Evolutionary conservation across 2,329 filamentous ascomycete species (phyloP), one percentile per base, ranked within the genome.

Genomic region (Raffaelea arxii): DNA sequence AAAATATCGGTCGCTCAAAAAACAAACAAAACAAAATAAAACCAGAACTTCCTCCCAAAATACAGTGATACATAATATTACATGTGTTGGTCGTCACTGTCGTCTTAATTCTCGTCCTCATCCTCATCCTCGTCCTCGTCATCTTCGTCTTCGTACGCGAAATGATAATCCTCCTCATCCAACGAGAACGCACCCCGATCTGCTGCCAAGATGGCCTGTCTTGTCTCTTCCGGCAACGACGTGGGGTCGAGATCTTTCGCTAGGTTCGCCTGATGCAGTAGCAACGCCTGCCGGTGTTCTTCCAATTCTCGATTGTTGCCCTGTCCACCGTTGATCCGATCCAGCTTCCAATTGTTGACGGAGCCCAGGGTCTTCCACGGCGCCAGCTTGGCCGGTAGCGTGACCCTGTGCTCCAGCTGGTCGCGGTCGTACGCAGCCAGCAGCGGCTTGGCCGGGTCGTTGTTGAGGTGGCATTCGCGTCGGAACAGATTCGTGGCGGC

Each of bases 381-480:
- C 12, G 25, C 14, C 27, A 7, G 22, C 6, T 5, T 35, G 30
- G 22, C 7, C 35, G 7, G 25, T 11, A 10, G 11, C 16, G 25
- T 36, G 40, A 21, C 37, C 23, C 41, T 30, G 42, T 67, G 67
- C 16, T 61, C 62, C 43, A 67, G 71, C 55, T 80, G 77, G 5
- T 58, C 49, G 2, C 56, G 58, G 46, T 74, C 68, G 25, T 65
- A 66, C 6, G 58, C 53, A 2, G 68, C 66, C 6, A 75, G 53
- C 5, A 81, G 62, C 3, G 72, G 74, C 30, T 57, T 58, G 1
- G 46, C 47, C 0, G 65, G 62, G 37, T 78, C 66, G 2, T 60
- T 57, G 18, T 72, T 55, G 3, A 66, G 52, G 52, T 82, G 78
- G 1, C 68, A 68, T 6, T 78, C 71, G 5, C 49, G 54, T 4